Evolutionary conservation across 257 asterid genomes (phyloP), one percentile per base, ranked within the genome.

Genomic region (Solanum medicagineum): DNA sequence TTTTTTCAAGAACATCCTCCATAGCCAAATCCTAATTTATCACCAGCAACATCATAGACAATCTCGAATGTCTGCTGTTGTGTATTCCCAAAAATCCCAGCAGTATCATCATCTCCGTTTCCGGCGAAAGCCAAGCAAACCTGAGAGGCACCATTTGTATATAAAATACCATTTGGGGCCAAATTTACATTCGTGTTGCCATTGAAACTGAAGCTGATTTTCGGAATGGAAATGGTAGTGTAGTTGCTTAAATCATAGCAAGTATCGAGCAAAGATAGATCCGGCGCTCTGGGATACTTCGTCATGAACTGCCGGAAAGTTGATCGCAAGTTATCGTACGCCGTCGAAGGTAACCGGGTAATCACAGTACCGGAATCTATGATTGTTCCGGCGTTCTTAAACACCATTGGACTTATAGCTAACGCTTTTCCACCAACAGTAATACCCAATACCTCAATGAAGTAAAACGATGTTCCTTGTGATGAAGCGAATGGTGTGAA

Each of bases 321-420:
- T 1, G 88, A 47, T 44, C 93, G 87, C 89, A 95, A 0, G 1
- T 88, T 84, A 9, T 69, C 24, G 89, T 96, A 95, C 42, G 93
- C 94, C 1, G 86, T 75, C 0, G 92, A 92, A 2, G 97, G 97
- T 36, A 95, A 91, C 8, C 97, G 91, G 1, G 98, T 93, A 40
- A 93, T 89, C 83, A 93, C 97, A 8, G 98, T 94, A 24, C 98
- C 97, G 0, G 98, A 95, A 86, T 95, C 98, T 44, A 95, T 90
- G 10, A 94, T 88, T 22, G 89, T 90, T 7, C 98, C 96, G 0
- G 90, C 87, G 8, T 79, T 81, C 83, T 85, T 81, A 88, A 94
- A 94, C 47, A 92, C 86, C 0, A 93, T 85, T 45, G 87, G 90
- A 19, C 83, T 59, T 22, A 95, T 92, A 0, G 94, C 55, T 24